These are phyloP conservation scores for Eucalyptus victrix DNA, from an alignment of 345 rosid genomes.

Conservation along the genomic window DNA sequence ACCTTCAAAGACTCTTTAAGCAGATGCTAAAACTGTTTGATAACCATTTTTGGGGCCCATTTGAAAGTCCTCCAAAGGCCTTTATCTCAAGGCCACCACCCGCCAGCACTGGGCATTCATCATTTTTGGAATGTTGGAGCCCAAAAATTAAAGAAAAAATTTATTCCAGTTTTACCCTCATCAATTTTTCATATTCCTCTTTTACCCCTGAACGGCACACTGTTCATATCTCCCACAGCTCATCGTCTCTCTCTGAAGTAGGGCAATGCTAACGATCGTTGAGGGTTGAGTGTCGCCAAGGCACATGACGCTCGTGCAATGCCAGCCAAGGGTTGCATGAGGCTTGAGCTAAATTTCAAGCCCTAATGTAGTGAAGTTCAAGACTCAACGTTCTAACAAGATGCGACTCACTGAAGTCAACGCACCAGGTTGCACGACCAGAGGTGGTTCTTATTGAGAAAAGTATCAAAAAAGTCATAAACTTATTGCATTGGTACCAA, in stretches of 20 bases:
- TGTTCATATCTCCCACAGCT: background rate
- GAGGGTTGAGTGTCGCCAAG: accelerated
- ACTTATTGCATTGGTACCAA: accelerated
- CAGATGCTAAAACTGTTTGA: background rate
- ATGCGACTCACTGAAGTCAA: accelerated
- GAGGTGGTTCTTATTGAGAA: accelerated
- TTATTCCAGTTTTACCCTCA: background rate
- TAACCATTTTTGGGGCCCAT: background rate
- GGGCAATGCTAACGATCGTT: too few species aligned
- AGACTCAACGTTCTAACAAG: background rate
- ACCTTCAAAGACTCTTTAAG: background rate
- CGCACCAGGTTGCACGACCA: accelerated
- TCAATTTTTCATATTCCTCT: background rate
- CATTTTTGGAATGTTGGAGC: background rate
- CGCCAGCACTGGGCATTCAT: background rate
- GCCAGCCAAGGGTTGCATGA: background rate
- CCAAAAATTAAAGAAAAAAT: background rate
- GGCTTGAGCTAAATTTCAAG: background rate
- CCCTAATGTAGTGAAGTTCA: background rate
- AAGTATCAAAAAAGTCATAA: accelerated
- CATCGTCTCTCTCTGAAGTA: background rate
- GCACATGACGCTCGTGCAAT: accelerated
- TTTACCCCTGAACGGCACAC: background rate
- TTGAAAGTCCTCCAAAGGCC: background rate
- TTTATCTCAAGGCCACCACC: background rate